phyloP scores from a whole-genome alignment of 805 yeast species.

The Schizosaccharomyces osmophilus region DNA sequence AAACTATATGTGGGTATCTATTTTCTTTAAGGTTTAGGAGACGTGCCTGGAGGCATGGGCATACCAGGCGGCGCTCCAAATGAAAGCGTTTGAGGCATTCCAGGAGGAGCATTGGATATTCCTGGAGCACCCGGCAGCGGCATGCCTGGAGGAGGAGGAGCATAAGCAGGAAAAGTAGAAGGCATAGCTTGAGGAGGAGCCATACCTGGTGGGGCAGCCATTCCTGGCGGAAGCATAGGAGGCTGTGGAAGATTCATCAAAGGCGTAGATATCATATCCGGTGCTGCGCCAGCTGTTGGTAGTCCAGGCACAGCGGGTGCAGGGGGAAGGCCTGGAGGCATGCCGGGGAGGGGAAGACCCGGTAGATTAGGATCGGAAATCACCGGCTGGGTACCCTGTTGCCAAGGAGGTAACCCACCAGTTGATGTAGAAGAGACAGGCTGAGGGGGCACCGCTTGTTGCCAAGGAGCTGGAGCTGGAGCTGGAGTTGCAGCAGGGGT shows the following conservation, averaged over 20 bases:
- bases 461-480: slow-evolving; percentile 1
- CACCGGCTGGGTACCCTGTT: not conserved
- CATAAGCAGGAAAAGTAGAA: not conserved
- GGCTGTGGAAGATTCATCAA: not conserved
- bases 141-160: not conserved
- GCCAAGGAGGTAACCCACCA: not conserved
- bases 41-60: not conserved
- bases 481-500: not conserved
- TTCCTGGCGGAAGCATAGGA: not conserved
- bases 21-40: not conserved
- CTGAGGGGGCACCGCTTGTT: not conserved
- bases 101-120: not conserved
- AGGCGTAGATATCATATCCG: not conserved
- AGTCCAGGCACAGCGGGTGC: not conserved
- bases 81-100: not conserved
- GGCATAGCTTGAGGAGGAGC: not conserved
- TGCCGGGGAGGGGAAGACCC: not conserved
- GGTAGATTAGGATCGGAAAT: not conserved
- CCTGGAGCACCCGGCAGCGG: slow-evolving; percentile 1
- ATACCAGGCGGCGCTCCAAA: not conserved
- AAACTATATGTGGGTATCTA: not conserved
- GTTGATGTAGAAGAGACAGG: not conserved
- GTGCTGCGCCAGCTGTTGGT: not conserved
- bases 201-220: not conserved
- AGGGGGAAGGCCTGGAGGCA: not conserved